Base-by-base conservation (phyloP, 2,329 filamentous ascomycete species). In the Phyllosticta citribraziliensis region DNA sequence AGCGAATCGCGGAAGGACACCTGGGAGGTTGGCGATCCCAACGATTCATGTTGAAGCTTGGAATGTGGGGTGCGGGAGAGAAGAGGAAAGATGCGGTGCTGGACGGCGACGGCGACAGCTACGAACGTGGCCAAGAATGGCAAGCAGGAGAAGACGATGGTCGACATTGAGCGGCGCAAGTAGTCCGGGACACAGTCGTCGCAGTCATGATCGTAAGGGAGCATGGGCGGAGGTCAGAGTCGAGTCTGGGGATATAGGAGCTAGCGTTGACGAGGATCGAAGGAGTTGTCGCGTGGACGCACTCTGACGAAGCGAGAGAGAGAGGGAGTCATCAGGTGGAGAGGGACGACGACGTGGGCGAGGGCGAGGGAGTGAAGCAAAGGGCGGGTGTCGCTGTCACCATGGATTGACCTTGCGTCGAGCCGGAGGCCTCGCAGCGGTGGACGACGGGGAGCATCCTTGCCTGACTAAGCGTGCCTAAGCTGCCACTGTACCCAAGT, bases 91-190 rank as follows among this genome's bases (percentile, higher is more conserved):
- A 56, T 40, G 27, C 24, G 14, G 19, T 56, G 24, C 54, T 56
- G 19, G 25, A 47, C 86, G 59, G 88, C 74, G 40, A 82, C 68
- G 56, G 82, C 82, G 65, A 88, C 83, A 57, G 82, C 69, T 64
- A 83, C 65, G 73, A 93, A 93, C 47, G 89, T 88, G 62, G 84
- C 72, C 62, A 89, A 71, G 72, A 94, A 90, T 0, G 89, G 89
- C 3, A 82, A 72, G 10, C 83, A 80, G 24, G 89, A 83, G 62
- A 89, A 80, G 56, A 86, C 66, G 47, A 84, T 71, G 33, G 79
- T 76, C 53, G 80, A 75, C 40, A 80, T 68, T 33, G 80, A 75
- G 52, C 72, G 73, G 33, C 60, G 60, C 60, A 62, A 55, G 67
- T 77, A 78, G 63, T 78, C 76, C 68, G 85, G 87, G 63, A 78